These are phyloP conservation scores for Simmondsia chinensis DNA, from an alignment of 148 eudicot genomes.

Conservation along the genomic window DNA sequence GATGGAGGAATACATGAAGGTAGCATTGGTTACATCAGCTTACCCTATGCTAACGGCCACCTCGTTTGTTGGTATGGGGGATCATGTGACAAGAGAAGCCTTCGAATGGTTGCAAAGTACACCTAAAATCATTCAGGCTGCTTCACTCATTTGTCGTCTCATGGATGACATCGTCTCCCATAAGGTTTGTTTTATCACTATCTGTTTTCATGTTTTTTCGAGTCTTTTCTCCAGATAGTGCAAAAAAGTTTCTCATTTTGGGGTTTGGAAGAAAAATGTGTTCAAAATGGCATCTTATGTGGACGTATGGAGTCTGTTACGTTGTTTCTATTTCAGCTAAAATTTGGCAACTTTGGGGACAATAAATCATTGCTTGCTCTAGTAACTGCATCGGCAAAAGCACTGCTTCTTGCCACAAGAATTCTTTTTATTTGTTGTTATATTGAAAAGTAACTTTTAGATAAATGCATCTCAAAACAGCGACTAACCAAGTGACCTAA, in stretches of 20 bases:
- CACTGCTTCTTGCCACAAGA: too few species aligned
- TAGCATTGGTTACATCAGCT: conserved; percentile 5
- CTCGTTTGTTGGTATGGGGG: conserved; percentile 27
- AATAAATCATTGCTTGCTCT: too few species aligned
- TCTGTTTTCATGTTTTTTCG: background rate
- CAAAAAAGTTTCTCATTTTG: too few species aligned
- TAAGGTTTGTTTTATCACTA: conserved; percentile 4
- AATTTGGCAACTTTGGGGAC: too few species aligned
- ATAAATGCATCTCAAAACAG: too few species aligned
- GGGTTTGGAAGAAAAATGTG: background rate
- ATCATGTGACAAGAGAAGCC: conserved; percentile 7
- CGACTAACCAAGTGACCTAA: too few species aligned
- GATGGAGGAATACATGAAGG: conserved; percentile 11
- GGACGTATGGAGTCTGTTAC: too few species aligned
- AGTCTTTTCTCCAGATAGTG: background rate
- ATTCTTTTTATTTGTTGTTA: too few species aligned
- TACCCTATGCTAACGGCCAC: conserved; percentile 9
- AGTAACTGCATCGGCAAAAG: too few species aligned
- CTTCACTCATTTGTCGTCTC: conserved; percentile 15
- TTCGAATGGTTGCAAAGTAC: conserved; percentile 17
- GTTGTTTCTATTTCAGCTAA: too few species aligned
- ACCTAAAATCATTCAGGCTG: conserved; percentile 9
- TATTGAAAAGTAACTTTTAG: too few species aligned
- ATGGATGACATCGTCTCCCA: conserved; percentile 16
- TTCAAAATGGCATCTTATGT: too few species aligned